Evolutionary conservation across 441 rosid genomes (phyloP).

Genomic region (Mallotus japonicus): DNA sequence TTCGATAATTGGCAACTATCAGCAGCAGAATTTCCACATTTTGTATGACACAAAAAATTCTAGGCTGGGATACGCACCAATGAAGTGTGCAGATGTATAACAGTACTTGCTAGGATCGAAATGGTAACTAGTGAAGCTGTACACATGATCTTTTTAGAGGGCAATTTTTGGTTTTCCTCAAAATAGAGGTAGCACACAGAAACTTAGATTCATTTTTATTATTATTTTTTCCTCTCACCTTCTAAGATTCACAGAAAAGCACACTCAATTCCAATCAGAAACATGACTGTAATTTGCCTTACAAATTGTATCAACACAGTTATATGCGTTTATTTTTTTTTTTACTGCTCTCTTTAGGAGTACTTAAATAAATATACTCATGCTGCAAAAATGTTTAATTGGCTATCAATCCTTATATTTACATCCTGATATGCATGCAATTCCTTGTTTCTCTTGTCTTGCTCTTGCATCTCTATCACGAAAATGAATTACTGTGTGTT

Average conservation of each 20-base stretch:
- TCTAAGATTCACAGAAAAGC: neutral
- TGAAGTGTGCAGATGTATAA: conserved; percentile 69
- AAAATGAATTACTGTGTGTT: no score
- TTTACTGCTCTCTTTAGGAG: neutral
- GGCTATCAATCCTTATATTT: no score
- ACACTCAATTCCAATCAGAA: neutral
- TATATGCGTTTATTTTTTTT: neutral
- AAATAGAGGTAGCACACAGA: conserved; percentile 19
- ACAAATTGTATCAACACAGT: conserved; percentile 12
- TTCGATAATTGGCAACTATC: conserved; percentile 87
- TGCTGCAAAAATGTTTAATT: neutral
- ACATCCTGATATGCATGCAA: neutral
- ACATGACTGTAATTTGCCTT: conserved; percentile 7
- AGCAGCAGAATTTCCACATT: conserved; percentile 94
- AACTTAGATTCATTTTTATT: conserved; percentile 27
- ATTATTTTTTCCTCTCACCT: neutral
- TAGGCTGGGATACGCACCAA: conserved; percentile 80
- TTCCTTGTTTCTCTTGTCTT: no score
- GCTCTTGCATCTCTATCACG: no score
- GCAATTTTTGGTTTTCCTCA: conserved; percentile 7
- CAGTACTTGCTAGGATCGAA: neutral
- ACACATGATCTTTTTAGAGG: conserved; percentile 12
- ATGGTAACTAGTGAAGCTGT: conserved; percentile 18
- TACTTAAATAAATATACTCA: no score
- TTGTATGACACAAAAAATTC: conserved; percentile 81